phyloP scores from a whole-genome alignment of 495 filamentous ascomycete genomes.

The Terfezia boudieri region DNA sequence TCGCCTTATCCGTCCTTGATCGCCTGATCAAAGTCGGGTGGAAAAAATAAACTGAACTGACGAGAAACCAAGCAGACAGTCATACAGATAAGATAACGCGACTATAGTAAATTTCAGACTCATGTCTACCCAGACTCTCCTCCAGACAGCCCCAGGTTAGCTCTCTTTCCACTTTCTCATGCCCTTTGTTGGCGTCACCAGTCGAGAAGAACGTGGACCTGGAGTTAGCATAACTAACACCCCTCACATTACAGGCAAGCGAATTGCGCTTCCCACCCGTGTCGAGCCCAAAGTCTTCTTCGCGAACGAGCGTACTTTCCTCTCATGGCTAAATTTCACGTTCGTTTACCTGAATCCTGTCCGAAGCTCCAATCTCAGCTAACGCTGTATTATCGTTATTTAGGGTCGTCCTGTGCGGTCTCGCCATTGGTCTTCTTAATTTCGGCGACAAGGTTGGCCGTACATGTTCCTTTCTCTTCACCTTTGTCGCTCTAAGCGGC shows the following conservation, averaged over 20 bases:
- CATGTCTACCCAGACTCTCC: constrained; percentile 94
- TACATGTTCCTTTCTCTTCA: constrained; percentile 83
- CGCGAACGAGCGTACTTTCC: constrained; percentile 96
- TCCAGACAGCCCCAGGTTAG: constrained; percentile 45
- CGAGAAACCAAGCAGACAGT: too few species aligned
- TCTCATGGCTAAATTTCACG: constrained; percentile 92
- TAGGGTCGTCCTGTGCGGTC: constrained; percentile 71
- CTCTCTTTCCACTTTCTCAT: background rate
- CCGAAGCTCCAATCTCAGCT: too few species aligned
- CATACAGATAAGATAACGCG: background rate
- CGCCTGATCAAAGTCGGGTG: too few species aligned
- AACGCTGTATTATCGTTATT: too few species aligned
- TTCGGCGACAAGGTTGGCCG: constrained; percentile 86
- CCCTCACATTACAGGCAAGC: constrained; percentile 43
- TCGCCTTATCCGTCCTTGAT: too few species aligned
- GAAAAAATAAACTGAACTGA: too few species aligned
- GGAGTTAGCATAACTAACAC: too few species aligned
- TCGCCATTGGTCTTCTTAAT: constrained; percentile 90
- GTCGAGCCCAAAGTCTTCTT: constrained; percentile 99
- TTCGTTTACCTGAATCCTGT: background rate
- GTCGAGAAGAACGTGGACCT: too few species aligned
- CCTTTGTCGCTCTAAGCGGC: constrained; percentile 74
- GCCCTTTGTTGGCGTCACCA: background rate
- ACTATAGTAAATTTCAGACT: constrained; percentile 1
- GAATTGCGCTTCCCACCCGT: constrained; percentile 90